Evolutionary conservation across 441 rosid genomes (phyloP), one percentile per base, ranked within the genome.

Genomic region (Populus hybrid): DNA sequence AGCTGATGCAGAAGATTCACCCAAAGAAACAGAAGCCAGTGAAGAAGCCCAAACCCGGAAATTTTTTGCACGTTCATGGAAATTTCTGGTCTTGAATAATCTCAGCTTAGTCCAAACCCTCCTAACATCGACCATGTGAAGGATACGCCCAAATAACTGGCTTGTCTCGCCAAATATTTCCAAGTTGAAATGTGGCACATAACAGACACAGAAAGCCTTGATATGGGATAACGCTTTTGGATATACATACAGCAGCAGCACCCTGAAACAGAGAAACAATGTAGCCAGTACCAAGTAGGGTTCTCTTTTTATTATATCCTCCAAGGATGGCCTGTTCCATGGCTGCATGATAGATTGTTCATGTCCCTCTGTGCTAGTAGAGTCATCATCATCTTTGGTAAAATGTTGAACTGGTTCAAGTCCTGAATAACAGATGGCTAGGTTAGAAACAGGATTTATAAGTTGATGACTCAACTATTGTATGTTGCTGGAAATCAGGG

Each of bases 11-110:
- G 85, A 80, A 75, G 94, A 84, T 86, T 91, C 82, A 7, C 98
- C 97, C 81, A 93, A 80, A 6, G 97, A 88, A 73, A 95, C 97
- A 4, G 98, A 95, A 5, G 99, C 96, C 14, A 93, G 83, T 10
- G 98, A 93, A 32, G 98, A 92, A 70, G 95, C 97, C 98, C 97
- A 93, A 28, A 88, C 98, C 76, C 85, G 85, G 42, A 91, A 95
- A 64, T 81, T 93, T 82, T 79, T 91, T 35, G 97, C 98, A 21
- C 97, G 81, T 81, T 85, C 90, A 10, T 84, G 97, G 82, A 94
- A 91, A 89, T 83, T 89, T 79, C 97, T 88, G 67, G 87, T 84
- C 85, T 93, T 94, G 83, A 86, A 78, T 32, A 89, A 79, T 70
- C 88, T 86, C 67, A 93, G 87, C 76, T 86, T 91, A 32, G 86